Conservation (phyloP, 2,329 filamentous ascomycete genomes). For the Xylaria sp. region DNA sequence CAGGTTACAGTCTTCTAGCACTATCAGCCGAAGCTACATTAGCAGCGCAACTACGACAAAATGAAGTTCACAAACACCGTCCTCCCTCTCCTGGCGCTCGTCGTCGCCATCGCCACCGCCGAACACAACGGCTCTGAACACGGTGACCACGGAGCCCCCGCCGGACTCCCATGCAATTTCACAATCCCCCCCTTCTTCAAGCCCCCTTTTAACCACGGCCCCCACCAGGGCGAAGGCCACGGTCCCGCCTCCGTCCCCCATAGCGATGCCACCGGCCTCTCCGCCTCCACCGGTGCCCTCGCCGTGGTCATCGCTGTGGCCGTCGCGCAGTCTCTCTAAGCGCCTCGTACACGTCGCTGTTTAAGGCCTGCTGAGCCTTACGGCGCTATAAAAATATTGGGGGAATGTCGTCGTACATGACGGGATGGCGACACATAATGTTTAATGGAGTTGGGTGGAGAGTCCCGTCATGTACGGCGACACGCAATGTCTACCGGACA, state of each 20-base stretch:
- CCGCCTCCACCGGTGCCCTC: neutral
- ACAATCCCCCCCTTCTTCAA: neutral
- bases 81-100: neutral
- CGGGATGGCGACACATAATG: too few relatives aligned
- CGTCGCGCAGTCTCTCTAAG: neutral
- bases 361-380: neutral
- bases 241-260: neutral
- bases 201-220: neutral
- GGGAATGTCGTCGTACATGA: too few relatives aligned
- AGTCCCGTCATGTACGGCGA: too few relatives aligned
- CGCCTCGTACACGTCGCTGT: too few relatives aligned
- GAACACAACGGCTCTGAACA: neutral
- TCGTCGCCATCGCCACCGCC: neutral
- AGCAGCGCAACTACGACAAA: neutral
- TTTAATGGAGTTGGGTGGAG: too few relatives aligned
- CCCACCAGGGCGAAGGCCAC: neutral
- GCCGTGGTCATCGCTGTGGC: neutral
- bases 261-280: neutral
- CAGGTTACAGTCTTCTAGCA: too few relatives aligned
- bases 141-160: neutral
- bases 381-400: neutral
- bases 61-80: conserved; percentile 11
- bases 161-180: neutral
- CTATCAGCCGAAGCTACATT: too few relatives aligned
- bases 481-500: too few relatives aligned